Conservation (phyloP, 2,329 filamentous ascomycete species). For the Fusarium newnesense region DNA sequence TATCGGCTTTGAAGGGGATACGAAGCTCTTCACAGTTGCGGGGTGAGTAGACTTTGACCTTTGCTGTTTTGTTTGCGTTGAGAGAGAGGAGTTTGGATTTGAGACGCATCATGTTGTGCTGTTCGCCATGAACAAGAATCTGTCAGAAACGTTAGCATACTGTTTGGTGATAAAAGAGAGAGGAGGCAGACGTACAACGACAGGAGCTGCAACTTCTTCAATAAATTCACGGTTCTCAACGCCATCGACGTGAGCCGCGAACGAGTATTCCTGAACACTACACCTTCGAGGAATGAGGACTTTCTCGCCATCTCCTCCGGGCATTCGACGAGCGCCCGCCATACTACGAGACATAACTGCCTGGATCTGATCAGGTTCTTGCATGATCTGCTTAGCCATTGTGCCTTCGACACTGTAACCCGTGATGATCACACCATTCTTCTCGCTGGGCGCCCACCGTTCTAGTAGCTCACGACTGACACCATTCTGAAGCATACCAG, state of each 20-base stretch:
- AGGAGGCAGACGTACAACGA: constrained; percentile 75
- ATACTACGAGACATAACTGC: constrained; percentile 86
- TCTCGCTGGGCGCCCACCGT: constrained; percentile 93
- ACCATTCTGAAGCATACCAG: constrained; percentile 98
- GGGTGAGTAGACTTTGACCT: constrained; percentile 92
- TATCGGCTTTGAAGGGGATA: constrained; percentile 95
- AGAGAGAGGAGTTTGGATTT: constrained; percentile 95
- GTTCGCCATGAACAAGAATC: constrained; percentile 97
- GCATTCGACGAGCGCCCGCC: constrained; percentile 69
- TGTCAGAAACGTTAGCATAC: constrained; percentile 48
- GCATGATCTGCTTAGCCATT: constrained; percentile 95
- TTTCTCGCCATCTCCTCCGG: constrained; percentile 80
- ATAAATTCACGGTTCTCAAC: constrained; percentile 97
- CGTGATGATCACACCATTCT: constrained; percentile 98
- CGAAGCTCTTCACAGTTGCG: constrained; percentile 94
- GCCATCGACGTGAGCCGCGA: constrained; percentile 96
- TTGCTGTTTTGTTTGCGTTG: constrained; percentile 81
- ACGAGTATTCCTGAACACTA: constrained; percentile 93
- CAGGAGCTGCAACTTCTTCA: constrained; percentile 89
- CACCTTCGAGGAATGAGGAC: constrained; percentile 92
- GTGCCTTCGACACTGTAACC: constrained; percentile 98
- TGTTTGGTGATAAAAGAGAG: background rate
- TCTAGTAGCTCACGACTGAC: constrained; percentile 93
- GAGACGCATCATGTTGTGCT: constrained; percentile 97
- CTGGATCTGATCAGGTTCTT: constrained; percentile 93